Percentiles rank a stretch among this genome's conserved stretches.
These are phyloP conservation scores for Stellera chamaejasme DNA, from an alignment of 345 rosid genomes.

Conservation along the genomic window DNA sequence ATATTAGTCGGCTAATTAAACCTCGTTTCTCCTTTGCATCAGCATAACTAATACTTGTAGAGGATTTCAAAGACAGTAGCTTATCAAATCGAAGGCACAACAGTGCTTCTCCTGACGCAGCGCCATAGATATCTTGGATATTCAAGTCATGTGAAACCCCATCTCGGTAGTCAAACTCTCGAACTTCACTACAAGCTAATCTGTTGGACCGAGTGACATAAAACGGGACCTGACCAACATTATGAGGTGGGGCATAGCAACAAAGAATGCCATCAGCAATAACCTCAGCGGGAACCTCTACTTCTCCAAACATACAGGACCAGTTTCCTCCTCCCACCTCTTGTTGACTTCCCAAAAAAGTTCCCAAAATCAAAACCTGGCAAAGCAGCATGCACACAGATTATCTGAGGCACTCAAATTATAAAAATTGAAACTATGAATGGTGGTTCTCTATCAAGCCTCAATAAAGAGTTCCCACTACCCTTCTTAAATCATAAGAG, in stretches of 20 bases:
- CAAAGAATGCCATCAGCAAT: conserved; percentile 71
- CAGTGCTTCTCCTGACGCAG: conserved; percentile 28
- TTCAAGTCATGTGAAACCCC: conserved; percentile 41
- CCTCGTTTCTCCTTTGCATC: conserved; percentile 41
- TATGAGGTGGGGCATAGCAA: conserved; percentile 61
- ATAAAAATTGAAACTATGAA: too few relatives aligned
- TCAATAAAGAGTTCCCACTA: too few relatives aligned
- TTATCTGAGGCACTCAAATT: too few relatives aligned
- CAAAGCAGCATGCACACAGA: too few relatives aligned
- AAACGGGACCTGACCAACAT: conserved; percentile 71
- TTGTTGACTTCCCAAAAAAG: conserved; percentile 48
- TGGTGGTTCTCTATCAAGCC: too few relatives aligned
- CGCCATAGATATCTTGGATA: conserved; percentile 31
- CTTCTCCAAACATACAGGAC: conserved; percentile 98
- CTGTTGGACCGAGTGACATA: conserved; percentile 91
- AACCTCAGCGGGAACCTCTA: conserved; percentile 82
- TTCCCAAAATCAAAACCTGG: conserved; percentile 58
- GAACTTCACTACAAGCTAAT: conserved; percentile 85
- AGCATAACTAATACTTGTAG: conserved; percentile 23
- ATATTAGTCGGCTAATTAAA: conserved; percentile 43
- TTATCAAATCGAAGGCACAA: conserved; percentile 46
- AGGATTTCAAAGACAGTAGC: conserved; percentile 39
- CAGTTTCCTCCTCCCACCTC: conserved; percentile 55
- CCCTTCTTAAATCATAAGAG: too few relatives aligned
- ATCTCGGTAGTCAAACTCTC: conserved; percentile 69